Evolutionary conservation across 116 monocot species (phyloP).

Genomic region (Dioscorea cayenensis): DNA sequence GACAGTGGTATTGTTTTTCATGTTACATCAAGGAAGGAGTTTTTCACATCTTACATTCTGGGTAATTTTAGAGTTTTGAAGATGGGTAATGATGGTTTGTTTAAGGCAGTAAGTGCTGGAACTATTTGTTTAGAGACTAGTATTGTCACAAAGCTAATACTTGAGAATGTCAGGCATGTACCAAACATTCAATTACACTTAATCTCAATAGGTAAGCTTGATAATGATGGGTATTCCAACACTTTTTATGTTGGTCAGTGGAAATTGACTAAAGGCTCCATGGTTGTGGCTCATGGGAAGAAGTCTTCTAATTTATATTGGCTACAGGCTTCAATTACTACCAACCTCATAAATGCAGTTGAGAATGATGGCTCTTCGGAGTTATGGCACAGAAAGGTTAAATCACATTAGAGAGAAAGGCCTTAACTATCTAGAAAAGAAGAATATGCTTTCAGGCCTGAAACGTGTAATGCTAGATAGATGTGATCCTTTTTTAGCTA

Average conservation of each 20-base stretch:
- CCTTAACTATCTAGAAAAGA: not conserved
- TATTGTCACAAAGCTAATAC: constrained; percentile 1
- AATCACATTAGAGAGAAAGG: not conserved
- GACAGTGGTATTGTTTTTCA: constrained; percentile 4
- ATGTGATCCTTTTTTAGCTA: constrained; percentile 6
- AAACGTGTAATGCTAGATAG: constrained; percentile 2
- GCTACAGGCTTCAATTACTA: not conserved
- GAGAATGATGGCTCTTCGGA: not conserved
- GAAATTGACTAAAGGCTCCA: constrained; percentile 13
- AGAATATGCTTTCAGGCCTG: not conserved
- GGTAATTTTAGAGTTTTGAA: constrained; percentile 14
- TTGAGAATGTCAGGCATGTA: constrained; percentile 16
- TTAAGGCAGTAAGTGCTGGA: constrained; percentile 8
- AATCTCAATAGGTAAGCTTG: not conserved
- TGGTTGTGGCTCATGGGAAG: not conserved
- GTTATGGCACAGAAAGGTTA: constrained; percentile 10
- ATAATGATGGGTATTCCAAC: constrained; percentile 7
- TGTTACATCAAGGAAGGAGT: constrained; percentile 7
- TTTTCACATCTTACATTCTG: constrained; percentile 8
- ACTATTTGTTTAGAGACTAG: constrained; percentile 7
- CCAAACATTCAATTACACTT: constrained; percentile 14
- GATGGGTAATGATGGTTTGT: constrained; percentile 14
- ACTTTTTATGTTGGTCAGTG: not conserved
- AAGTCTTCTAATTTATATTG: not conserved
- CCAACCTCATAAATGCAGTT: not conserved